Evolutionary conservation across 495 filamentous ascomycete genomes (phyloP).

Genomic region (Neurospora sp.): DNA sequence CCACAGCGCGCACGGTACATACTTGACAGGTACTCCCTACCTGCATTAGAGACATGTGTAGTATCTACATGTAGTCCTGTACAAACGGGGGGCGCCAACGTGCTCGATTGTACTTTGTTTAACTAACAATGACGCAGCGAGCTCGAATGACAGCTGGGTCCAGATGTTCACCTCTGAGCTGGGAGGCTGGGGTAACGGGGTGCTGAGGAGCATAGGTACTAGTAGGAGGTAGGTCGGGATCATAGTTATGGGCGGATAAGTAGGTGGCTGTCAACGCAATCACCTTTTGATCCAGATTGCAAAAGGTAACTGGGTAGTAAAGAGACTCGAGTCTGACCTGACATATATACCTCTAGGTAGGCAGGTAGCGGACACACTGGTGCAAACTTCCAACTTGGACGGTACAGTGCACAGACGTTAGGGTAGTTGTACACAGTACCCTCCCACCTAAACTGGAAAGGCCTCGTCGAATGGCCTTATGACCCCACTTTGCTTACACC

Average conservation of each 20-base stretch:
- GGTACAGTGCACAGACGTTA: not conserved
- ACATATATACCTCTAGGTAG: not conserved
- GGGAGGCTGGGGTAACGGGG: not conserved
- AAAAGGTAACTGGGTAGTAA: not conserved
- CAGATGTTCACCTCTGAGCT: not conserved
- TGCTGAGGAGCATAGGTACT: not conserved
- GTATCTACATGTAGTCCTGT: not conserved
- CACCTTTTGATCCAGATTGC: not conserved
- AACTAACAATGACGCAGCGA: not conserved
- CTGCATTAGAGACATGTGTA: not conserved
- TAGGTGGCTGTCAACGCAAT: not conserved
- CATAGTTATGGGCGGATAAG: not conserved
- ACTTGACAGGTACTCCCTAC: not conserved
- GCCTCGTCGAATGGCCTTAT: not conserved
- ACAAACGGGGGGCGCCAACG: not conserved
- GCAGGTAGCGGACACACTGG: not conserved
- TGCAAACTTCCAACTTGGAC: not conserved
- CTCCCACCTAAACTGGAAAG: not conserved
- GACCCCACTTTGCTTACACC: not conserved
- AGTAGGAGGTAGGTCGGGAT: not conserved
- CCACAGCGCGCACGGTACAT: not conserved
- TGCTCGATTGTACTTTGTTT: not conserved
- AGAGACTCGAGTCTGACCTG: not conserved
- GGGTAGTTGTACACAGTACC: not conserved
- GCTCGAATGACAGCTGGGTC: not conserved